phyloP scores from a whole-genome alignment of 1,284 basidiomycete species.

The Cryptococcus sp. region DNA sequence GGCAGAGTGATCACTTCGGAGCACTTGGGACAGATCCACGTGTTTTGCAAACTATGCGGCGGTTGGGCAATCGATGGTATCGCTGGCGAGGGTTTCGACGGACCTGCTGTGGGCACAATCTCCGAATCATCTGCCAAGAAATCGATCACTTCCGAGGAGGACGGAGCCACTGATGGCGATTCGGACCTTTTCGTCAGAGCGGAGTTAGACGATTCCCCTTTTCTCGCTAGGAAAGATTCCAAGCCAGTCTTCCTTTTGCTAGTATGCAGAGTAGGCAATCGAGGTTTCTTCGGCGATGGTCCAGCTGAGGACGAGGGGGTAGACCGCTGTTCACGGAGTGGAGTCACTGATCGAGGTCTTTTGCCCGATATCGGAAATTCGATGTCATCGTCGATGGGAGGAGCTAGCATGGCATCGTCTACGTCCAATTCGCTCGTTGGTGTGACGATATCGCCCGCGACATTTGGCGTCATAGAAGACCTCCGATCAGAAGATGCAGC shows the following conservation, averaged over 20 bases:
- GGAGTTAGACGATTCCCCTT: conserved; percentile 20
- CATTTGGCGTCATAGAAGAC: neutral
- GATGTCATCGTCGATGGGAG: conserved; percentile 5
- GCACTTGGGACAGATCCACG: conserved; percentile 40
- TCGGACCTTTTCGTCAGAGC: neutral
- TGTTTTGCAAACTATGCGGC: neutral
- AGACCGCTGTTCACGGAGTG: neutral
- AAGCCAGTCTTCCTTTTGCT: conserved; percentile 33
- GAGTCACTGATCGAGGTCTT: conserved; percentile 6
- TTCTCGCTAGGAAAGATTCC: conserved; percentile 32
- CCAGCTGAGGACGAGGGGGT: conserved; percentile 4
- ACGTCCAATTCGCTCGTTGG: too few species aligned
- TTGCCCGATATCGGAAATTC: conserved; percentile 1
- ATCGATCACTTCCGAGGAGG: conserved; percentile 24
- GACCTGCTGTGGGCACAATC: neutral
- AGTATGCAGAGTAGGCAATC: conserved; percentile 34
- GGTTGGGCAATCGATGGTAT: too few species aligned
- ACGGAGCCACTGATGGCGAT: neutral
- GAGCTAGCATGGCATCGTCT: conserved; percentile 25
- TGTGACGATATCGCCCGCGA: neutral
- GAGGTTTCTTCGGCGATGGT: conserved; percentile 29
- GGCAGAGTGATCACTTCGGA: conserved; percentile 14
- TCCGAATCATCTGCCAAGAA: neutral
- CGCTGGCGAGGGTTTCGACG: neutral
- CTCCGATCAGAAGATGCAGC: neutral